Conservation (phyloP, 2,329 filamentous ascomycete species). For the Clonostachys rhizophaga region DNA sequence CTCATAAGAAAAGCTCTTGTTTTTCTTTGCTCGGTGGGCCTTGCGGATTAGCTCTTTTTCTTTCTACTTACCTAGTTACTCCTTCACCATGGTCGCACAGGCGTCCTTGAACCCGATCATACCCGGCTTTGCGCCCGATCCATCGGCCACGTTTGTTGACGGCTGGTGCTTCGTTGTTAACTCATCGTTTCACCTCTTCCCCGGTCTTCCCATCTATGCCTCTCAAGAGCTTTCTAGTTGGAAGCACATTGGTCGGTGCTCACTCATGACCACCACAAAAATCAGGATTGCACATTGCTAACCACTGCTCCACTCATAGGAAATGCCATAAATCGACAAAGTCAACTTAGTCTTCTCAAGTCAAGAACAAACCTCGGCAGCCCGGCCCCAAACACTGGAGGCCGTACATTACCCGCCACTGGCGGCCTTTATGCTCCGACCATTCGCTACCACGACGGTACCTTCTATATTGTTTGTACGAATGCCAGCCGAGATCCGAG, state of each 20-base stretch:
- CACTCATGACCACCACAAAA: not conserved
- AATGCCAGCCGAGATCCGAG: slow-evolving; percentile 5
- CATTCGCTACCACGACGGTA: slow-evolving; percentile 6
- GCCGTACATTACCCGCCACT: slow-evolving; percentile 1
- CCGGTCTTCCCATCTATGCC: slow-evolving; percentile 38
- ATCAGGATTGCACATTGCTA: not conserved
- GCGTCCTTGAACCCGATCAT: slow-evolving; percentile 17
- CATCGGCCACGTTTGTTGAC: slow-evolving; percentile 17
- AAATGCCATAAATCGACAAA: slow-evolving; percentile 6
- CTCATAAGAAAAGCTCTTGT: no score
- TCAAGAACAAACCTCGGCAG: slow-evolving; percentile 3
- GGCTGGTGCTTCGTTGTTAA: slow-evolving; percentile 34
- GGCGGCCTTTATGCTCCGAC: slow-evolving; percentile 9
- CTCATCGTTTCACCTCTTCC: slow-evolving; percentile 55
- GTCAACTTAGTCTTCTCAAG: slow-evolving; percentile 4
- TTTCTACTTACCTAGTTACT: no score
- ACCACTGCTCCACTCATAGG: not conserved
- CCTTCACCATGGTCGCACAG: not conserved
- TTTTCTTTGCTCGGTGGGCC: no score
- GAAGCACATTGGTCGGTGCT: slow-evolving; percentile 16
- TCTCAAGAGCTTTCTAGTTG: slow-evolving; percentile 23
- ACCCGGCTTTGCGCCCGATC: slow-evolving; percentile 23
- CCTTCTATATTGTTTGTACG: slow-evolving; percentile 10
- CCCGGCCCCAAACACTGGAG: slow-evolving; percentile 1
- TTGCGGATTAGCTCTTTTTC: no score